A percentile compares a stretch with the other conserved stretches of the same genome.
These are phyloP conservation scores for Fraxinus dipetala DNA, from an alignment of 305 asterid species.

Conservation along the genomic window DNA sequence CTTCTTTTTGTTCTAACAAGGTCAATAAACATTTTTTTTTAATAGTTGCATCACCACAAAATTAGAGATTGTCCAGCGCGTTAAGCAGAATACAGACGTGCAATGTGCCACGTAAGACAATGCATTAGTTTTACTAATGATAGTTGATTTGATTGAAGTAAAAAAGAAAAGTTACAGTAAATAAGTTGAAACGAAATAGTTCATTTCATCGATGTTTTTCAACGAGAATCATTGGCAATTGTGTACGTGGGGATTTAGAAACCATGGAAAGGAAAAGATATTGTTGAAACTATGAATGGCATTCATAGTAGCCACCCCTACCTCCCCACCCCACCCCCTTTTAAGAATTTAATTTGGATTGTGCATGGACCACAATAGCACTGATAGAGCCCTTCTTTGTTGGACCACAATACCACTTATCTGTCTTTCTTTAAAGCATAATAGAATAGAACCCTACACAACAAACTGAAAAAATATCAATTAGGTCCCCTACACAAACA, in stretches of 20 bases:
- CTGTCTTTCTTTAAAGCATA: conserved; percentile 13
- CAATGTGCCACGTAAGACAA: background rate
- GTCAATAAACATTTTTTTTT: background rate
- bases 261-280: conserved; percentile 2
- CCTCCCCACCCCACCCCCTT: background rate
- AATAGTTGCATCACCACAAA: background rate
- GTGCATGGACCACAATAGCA: conserved; percentile 30
- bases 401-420: conserved; percentile 31
- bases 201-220: background rate
- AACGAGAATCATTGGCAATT: background rate
- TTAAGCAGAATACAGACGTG: background rate
- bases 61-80: background rate
- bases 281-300: background rate
- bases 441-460: background rate
- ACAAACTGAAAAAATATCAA: background rate
- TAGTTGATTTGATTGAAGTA: background rate
- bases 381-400: conserved; percentile 14
- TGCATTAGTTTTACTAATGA: background rate
- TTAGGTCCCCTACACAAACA: background rate
- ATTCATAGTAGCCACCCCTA: background rate
- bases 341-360: conserved; percentile 6
- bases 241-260: background rate
- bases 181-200: background rate
- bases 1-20: background rate
- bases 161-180: background rate